phyloP scores from a whole-genome alignment of 2,329 filamentous ascomycete genomes.

The Ophiostoma ulmi region DNA sequence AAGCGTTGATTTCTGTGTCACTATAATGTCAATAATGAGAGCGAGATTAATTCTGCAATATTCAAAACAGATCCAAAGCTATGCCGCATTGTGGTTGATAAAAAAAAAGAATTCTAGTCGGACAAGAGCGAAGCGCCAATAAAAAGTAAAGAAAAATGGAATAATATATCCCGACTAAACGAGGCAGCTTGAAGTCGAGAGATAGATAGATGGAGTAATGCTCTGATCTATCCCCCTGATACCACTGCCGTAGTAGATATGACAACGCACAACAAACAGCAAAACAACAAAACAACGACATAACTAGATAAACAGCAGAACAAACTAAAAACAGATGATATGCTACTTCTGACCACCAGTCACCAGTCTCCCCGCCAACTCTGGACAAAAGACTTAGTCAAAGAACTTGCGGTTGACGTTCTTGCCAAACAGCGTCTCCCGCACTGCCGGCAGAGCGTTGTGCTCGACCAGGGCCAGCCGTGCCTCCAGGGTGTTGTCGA shows the following conservation, averaged over 20 bases:
- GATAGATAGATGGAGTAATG: neutral
- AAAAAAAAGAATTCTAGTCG: conserved; percentile 6
- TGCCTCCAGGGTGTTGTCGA: conserved; percentile 97
- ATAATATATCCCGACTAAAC: neutral
- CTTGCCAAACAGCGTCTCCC: conserved; percentile 83
- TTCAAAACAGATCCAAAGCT: conserved; percentile 5
- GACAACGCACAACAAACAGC: neutral
- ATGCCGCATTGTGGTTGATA: conserved; percentile 2
- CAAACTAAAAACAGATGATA: neutral
- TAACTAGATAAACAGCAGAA: neutral
- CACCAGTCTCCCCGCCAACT: neutral
- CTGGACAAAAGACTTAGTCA: conserved; percentile 50
- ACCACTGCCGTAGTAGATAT: neutral
- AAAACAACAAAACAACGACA: neutral
- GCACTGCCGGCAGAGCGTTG: conserved; percentile 76
- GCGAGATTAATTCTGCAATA: neutral
- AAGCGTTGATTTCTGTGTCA: neutral
- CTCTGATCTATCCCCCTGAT: neutral
- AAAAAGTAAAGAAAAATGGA: conserved; percentile 3
- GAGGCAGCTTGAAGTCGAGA: neutral
- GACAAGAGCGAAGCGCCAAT: conserved; percentile 8
- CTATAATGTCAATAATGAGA: neutral
- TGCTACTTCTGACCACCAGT: conserved; percentile 5
- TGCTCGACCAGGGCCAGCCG: conserved; percentile 79
- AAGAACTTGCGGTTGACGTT: conserved; percentile 95